Evolutionary conservation across 345 rosid genomes (phyloP).

Genomic region (Moricandia moricandioides): DNA sequence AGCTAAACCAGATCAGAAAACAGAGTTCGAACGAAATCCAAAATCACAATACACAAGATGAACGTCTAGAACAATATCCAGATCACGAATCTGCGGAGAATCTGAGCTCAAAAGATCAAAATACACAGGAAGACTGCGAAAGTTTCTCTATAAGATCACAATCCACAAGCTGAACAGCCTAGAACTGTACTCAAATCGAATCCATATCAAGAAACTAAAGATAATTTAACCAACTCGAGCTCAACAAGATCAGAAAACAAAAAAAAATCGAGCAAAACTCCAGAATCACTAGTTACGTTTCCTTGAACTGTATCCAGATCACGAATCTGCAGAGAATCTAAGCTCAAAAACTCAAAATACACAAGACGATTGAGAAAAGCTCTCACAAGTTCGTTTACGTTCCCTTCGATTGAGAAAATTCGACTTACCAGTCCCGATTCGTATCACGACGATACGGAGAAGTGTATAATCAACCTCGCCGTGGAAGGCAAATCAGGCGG

Average conservation of each 20-base stretch:
- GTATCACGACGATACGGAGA: constrained; percentile 25
- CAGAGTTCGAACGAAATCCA: constrained; percentile 11
- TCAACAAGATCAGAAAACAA: constrained; percentile 9
- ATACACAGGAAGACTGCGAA: background rate
- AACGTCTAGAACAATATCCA: too few species aligned
- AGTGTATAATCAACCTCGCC: constrained; percentile 20
- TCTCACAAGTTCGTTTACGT: background rate
- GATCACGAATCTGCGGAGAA: too few species aligned
- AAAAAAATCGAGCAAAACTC: background rate
- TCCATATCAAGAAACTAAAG: constrained; percentile 25
- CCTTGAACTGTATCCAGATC: background rate
- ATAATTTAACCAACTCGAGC: constrained; percentile 20
- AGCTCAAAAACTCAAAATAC: background rate
- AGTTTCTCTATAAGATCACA: constrained; percentile 16
- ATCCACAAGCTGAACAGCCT: constrained; percentile 16
- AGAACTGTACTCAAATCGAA: background rate
- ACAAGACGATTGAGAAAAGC: background rate
- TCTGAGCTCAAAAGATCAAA: background rate
- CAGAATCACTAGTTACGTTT: constrained; percentile 17
- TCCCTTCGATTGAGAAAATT: too few species aligned
- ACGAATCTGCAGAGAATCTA: background rate
- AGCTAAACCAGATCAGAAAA: constrained; percentile 22
- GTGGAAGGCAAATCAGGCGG: constrained; percentile 2
- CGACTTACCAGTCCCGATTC: constrained; percentile 12
- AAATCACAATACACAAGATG: constrained; percentile 9